Conservation (phyloP, 768 basidiomycete species). For the Lentinula boryana region DNA sequence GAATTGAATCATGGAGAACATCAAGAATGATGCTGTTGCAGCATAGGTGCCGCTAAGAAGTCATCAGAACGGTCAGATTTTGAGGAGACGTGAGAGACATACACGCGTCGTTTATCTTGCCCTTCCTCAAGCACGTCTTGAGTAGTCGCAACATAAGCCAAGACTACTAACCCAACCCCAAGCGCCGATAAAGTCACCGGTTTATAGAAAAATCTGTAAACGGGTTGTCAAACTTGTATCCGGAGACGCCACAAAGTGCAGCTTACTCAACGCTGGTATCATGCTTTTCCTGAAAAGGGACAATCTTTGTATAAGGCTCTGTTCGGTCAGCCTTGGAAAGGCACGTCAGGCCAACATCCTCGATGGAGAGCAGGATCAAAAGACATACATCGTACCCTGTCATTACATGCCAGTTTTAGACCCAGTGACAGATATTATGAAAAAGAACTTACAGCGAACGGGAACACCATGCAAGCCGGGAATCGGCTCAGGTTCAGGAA, state of each 20-base stretch:
- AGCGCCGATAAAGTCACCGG: slow-evolving; percentile 77
- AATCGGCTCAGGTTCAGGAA: slow-evolving; percentile 54
- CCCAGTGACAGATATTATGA: slow-evolving; percentile 4
- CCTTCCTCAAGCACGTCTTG: slow-evolving; percentile 85
- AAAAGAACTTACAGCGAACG: slow-evolving; percentile 64
- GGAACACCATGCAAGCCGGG: slow-evolving; percentile 72
- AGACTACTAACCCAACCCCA: slow-evolving; percentile 53
- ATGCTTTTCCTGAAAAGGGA: slow-evolving; percentile 76
- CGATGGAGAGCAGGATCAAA: slow-evolving; percentile 12
- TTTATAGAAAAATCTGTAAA: slow-evolving; percentile 77
- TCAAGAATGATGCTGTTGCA: slow-evolving; percentile 63
- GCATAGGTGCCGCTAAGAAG: slow-evolving; percentile 69
- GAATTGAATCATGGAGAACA: slow-evolving; percentile 84
- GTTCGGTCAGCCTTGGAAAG: slow-evolving; percentile 66
- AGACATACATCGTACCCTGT: slow-evolving; percentile 81
- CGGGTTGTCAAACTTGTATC: neutral
- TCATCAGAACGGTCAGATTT: neutral
- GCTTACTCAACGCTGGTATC: slow-evolving; percentile 81
- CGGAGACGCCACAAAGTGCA: slow-evolving; percentile 5
- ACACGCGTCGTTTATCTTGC: slow-evolving; percentile 76
- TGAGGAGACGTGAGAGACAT: slow-evolving; percentile 23
- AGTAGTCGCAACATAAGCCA: slow-evolving; percentile 80
- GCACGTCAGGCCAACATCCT: slow-evolving; percentile 4
- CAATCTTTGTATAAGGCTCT: slow-evolving; percentile 77
- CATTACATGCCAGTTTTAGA: slow-evolving; percentile 3